phyloP scores from a whole-genome alignment of 345 rosid species.

The Barbarea vulgaris region DNA sequence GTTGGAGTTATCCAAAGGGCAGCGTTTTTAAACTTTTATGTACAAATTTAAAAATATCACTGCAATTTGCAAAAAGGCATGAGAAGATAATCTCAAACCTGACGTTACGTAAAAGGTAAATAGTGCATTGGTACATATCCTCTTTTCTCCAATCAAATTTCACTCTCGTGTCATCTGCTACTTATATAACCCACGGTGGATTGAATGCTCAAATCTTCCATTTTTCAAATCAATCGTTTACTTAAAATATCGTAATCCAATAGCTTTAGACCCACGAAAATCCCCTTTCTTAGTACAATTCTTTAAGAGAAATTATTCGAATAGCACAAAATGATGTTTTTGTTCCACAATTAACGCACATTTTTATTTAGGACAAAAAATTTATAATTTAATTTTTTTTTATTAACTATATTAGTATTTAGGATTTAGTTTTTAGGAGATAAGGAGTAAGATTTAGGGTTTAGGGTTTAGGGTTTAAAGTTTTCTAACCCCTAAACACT shows the following conservation, averaged over 20 bases:
- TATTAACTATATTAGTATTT: no score
- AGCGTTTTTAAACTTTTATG: neutral
- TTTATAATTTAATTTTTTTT: no score
- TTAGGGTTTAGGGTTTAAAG: no score
- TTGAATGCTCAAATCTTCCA: neutral
- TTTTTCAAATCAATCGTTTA: neutral
- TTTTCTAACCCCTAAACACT: no score
- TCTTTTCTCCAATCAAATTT: constrained; percentile 30
- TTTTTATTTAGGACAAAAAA: no score
- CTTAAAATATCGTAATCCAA: neutral
- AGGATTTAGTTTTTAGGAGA: no score
- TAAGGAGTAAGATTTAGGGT: no score
- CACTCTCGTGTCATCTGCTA: constrained; percentile 6
- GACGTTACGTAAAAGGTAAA: constrained; percentile 22
- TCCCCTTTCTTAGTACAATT: neutral
- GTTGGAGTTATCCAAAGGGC: constrained; percentile 37
- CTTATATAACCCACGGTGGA: neutral
- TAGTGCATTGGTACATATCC: constrained; percentile 32
- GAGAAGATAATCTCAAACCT: neutral
- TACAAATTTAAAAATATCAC: neutral
- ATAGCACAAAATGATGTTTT: no score
- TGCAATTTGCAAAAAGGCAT: constrained; percentile 2
- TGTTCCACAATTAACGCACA: no score
- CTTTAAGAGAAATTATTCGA: no score
- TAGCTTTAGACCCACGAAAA: neutral